phyloP scores from a whole-genome alignment of 768 basidiomycete genomes.

The Amanita rimosa region DNA sequence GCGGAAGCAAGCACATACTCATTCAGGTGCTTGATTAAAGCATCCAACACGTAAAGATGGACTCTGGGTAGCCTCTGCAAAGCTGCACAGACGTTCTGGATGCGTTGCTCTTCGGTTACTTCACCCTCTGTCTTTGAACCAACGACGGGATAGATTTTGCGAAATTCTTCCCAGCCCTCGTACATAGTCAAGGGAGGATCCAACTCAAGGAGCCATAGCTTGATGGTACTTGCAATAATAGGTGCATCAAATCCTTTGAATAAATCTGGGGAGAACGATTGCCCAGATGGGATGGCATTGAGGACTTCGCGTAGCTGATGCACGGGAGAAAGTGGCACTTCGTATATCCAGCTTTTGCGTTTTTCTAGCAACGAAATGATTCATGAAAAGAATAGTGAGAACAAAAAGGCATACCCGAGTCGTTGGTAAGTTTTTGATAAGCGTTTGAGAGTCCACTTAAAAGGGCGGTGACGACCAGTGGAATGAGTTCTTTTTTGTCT shows the following conservation, averaged over 20 bases:
- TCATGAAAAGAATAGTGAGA: background rate
- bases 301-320: conserved; percentile 82
- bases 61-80: conserved; percentile 67
- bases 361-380: conserved; percentile 37
- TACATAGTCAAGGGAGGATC: conserved; percentile 77
- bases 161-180: conserved; percentile 89
- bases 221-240: conserved; percentile 74
- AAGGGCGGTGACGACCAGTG: conserved; percentile 62
- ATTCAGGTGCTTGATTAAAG: conserved; percentile 66
- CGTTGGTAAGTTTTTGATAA: conserved; percentile 48
- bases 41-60: conserved; percentile 72
- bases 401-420: conserved; percentile 39
- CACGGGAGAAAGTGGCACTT: conserved; percentile 72
- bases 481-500: conserved; percentile 51
- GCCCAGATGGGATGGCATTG: conserved; percentile 55
- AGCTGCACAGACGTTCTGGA: conserved; percentile 49
- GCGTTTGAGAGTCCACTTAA: conserved; percentile 51
- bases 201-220: conserved; percentile 88
- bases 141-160: conserved; percentile 74
- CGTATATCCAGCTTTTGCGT: conserved; percentile 91
- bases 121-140: conserved; percentile 50
- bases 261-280: conserved; percentile 40
- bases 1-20: conserved; percentile 29
- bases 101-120: conserved; percentile 42
- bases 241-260: conserved; percentile 71